Evolutionary conservation across 768 basidiomycete species (phyloP).

Genomic region (Leccinellum albellum): DNA sequence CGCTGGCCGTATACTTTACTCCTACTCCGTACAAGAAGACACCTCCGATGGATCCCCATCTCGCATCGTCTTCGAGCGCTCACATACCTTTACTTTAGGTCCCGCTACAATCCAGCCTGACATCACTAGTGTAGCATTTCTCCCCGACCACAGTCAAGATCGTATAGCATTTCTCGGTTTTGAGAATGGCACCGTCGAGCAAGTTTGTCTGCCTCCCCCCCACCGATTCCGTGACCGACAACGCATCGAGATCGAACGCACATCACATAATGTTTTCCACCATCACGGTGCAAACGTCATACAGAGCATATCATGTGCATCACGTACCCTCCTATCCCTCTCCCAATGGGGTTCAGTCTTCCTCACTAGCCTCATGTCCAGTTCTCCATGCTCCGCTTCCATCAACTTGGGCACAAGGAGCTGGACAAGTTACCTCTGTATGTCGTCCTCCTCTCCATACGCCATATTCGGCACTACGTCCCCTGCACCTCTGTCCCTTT

Average conservation of each 20-base stretch:
- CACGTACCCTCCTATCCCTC: conserved; percentile 48
- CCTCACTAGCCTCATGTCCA: conserved; percentile 30
- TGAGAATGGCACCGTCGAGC: conserved; percentile 55
- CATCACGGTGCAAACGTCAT: conserved; percentile 46
- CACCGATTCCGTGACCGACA: conserved; percentile 3
- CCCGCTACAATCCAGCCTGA: conserved; percentile 34
- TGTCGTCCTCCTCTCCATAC: conserved; percentile 50
- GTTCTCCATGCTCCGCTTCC: conserved; percentile 20
- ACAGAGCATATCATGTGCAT: conserved; percentile 52
- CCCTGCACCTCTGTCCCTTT: conserved; percentile 52
- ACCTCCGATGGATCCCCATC: conserved; percentile 35
- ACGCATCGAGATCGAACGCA: conserved; percentile 21
- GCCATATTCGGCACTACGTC: conserved; percentile 66
- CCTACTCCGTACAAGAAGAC: conserved; percentile 45
- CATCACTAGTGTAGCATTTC: conserved; percentile 54
- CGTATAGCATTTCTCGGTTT: conserved; percentile 53
- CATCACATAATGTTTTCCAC: conserved; percentile 22
- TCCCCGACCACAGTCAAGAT: conserved; percentile 43
- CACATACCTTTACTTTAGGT: conserved; percentile 36
- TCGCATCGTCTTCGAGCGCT: conserved; percentile 44
- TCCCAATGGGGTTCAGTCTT: conserved; percentile 52
- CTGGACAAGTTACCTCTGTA: conserved; percentile 61
- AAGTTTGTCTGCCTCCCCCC: conserved; percentile 34
- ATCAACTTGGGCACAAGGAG: conserved; percentile 50
- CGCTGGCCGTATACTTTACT: conserved; percentile 54